Evolutionary conservation across 495 filamentous ascomycete species (phyloP).

Genomic region (Aspergillus steynii): DNA sequence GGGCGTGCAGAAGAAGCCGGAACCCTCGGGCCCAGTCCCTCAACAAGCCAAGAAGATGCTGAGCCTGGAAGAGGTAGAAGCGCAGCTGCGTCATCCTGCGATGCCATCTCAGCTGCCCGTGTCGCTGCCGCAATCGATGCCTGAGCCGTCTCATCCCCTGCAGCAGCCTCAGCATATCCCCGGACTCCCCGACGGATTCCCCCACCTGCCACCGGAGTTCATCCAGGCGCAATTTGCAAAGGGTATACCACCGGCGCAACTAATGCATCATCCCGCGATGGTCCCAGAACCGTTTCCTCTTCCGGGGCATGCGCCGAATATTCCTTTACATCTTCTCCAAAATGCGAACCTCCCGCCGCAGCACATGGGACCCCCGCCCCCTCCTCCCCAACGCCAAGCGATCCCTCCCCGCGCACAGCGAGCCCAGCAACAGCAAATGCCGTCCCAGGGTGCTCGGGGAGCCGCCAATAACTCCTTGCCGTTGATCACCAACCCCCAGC

Average conservation of each 20-base stretch:
- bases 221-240: constrained; percentile 55
- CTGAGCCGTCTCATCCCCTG: constrained; percentile 35
- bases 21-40: constrained; percentile 19
- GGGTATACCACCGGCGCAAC: constrained; percentile 43
- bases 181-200: constrained; percentile 40
- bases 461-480: constrained; percentile 39
- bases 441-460: constrained; percentile 25
- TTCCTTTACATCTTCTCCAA: constrained; percentile 40
- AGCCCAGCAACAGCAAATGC: constrained; percentile 43
- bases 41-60: constrained; percentile 74
- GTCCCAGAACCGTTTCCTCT: constrained; percentile 46
- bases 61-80: constrained; percentile 97
- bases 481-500: constrained; percentile 67
- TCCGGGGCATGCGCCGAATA: constrained; percentile 41
- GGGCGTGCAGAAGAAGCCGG: constrained; percentile 66
- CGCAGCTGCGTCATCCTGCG: constrained; percentile 75
- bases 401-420: constrained; percentile 38
- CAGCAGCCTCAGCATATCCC: constrained; percentile 46
- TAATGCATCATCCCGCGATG: constrained; percentile 50
- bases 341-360: constrained; percentile 41
- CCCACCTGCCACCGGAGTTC: constrained; percentile 43
- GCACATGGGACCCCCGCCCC: constrained; percentile 20
- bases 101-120: constrained; percentile 30
- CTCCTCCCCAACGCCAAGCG: constrained; percentile 31
- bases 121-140: constrained; percentile 32